Percentiles rank a stretch among this genome's conserved stretches.
Evolutionary conservation across 176 grass and related monocot species (phyloP).

Genomic region (Hordeum marinum): DNA sequence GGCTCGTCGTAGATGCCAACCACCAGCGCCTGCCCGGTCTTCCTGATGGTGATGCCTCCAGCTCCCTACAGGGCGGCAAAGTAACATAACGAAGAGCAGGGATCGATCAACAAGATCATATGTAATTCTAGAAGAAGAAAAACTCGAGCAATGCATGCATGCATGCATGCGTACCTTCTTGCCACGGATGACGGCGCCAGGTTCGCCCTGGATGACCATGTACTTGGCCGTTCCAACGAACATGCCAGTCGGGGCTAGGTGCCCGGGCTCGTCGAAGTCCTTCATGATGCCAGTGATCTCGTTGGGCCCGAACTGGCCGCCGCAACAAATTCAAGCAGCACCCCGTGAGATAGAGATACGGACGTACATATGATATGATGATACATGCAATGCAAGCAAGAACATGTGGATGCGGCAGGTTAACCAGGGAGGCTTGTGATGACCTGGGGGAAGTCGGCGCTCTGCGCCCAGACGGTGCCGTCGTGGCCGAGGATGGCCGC

Average conservation of each 20-base stretch:
- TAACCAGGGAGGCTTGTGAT: neutral
- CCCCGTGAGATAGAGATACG: neutral
- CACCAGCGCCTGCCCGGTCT: constrained; percentile 58
- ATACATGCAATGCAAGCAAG: neutral
- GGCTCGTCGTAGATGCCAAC: constrained; percentile 78
- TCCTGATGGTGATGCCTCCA: constrained; percentile 64
- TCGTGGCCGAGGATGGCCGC: constrained; percentile 68
- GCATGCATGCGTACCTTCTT: constrained; percentile 54
- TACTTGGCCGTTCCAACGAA: constrained; percentile 55
- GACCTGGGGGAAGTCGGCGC: constrained; percentile 54
- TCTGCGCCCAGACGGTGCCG: constrained; percentile 50
- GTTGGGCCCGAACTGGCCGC: constrained; percentile 41
- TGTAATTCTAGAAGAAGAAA: too few relatives aligned
- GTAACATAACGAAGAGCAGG: neutral
- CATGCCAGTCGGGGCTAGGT: constrained; percentile 75
- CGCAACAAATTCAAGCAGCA: neutral
- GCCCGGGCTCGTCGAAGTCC: constrained; percentile 82
- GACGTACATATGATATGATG: neutral
- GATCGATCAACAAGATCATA: neutral
- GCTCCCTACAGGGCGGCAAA: constrained; percentile 31
- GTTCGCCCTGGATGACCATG: constrained; percentile 83
- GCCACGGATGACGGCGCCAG: constrained; percentile 70
- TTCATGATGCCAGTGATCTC: constrained; percentile 65
- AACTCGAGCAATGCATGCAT: neutral
- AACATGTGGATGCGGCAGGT: neutral